A percentile compares a stretch with the other conserved stretches of the same genome.
Evolutionary conservation across 306 rosid species (phyloP).

Genomic region (Carpinus viminea): DNA sequence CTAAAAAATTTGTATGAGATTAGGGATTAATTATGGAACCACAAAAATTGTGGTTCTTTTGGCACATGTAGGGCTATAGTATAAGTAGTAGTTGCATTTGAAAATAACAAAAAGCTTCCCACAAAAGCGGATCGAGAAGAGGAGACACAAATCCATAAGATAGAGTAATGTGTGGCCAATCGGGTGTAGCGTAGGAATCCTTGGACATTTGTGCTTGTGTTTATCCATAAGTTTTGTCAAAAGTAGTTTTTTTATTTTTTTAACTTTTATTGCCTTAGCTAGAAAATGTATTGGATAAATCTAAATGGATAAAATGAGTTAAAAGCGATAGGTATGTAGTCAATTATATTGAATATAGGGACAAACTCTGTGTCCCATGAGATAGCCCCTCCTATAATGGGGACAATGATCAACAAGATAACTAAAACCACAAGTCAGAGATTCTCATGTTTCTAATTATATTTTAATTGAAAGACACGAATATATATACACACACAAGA

Average conservation of each 20-base stretch:
- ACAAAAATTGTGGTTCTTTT: not conserved
- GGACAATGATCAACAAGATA: constrained; percentile 16
- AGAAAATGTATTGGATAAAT: not conserved
- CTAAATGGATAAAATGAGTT: not conserved
- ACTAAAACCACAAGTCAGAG: not conserved
- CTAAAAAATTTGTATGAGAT: too few relatives aligned
- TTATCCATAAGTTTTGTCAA: constrained; percentile 28
- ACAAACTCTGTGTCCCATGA: constrained; percentile 20
- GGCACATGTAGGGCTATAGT: not conserved
- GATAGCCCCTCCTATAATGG: constrained; percentile 1
- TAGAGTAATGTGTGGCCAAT: not conserved
- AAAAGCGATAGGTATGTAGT: not conserved
- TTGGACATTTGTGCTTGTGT: constrained; percentile 4
- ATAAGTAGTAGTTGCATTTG: not conserved
- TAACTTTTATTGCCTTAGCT: not conserved
- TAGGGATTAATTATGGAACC: too few relatives aligned
- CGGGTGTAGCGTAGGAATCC: not conserved
- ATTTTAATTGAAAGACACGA: not conserved
- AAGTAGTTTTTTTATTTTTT: not conserved
- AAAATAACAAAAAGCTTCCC: not conserved
- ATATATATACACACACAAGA: not conserved
- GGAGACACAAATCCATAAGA: not conserved
- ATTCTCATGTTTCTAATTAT: constrained; percentile 1
- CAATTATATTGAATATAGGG: not conserved
- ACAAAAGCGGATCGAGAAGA: constrained; percentile 11